phyloP scores from a whole-genome alignment of 495 filamentous ascomycete species.

The Neurospora pannonica region DNA sequence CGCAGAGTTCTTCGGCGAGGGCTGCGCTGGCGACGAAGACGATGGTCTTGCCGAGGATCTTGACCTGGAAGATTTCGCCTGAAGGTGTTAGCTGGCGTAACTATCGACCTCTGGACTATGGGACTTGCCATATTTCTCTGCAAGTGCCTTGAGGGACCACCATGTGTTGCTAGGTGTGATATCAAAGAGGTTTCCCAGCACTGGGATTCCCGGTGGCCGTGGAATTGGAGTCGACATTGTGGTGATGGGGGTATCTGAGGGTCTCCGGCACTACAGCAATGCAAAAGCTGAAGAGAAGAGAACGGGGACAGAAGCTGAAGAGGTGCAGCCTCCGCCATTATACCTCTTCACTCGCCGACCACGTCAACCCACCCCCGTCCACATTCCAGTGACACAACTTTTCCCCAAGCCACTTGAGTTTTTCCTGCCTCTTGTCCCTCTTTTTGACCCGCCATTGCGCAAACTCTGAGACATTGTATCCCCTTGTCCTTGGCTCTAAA shows the following conservation, averaged over 20 bases:
- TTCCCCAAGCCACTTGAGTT: not conserved
- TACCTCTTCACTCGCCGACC: not conserved
- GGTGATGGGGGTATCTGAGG: not conserved
- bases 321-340: not conserved
- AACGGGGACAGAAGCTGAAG: not conserved
- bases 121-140: slow-evolving; percentile 51
- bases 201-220: slow-evolving; percentile 53
- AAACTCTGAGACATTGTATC: not conserved
- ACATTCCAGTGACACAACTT: not conserved
- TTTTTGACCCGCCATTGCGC: not conserved
- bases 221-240: slow-evolving; percentile 46
- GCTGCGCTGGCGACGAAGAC: slow-evolving; percentile 43
- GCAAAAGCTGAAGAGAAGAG: not conserved
- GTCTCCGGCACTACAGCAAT: not conserved
- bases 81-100: slow-evolving; percentile 6
- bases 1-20: slow-evolving; percentile 55
- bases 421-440: not conserved
- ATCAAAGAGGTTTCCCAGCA: slow-evolving; percentile 60
- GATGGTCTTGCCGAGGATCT: slow-evolving; percentile 30
- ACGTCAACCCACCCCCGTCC: not conserved
- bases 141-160: slow-evolving; percentile 51
- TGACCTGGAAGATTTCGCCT: slow-evolving; percentile 65
- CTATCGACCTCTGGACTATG: not conserved
- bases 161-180: slow-evolving; percentile 53
- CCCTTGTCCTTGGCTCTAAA: not conserved